These are phyloP conservation scores for Dujonia santamariae DNA, from an alignment of 1,139 yeast genomes.

Conservation along the genomic window DNA sequence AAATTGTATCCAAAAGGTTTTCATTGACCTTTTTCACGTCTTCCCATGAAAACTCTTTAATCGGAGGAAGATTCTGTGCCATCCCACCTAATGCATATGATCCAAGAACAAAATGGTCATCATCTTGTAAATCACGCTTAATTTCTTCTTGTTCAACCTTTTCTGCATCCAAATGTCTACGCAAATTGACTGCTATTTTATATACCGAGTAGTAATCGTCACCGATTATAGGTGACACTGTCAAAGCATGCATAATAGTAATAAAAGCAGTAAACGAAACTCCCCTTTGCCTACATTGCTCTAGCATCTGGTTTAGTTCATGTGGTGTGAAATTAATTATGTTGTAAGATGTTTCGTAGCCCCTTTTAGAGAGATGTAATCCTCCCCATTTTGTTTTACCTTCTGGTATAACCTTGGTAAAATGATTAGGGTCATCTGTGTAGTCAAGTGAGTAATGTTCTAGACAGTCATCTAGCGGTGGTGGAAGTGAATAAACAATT, in stretches of 20 bases:
- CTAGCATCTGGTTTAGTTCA: slow-evolving; percentile 21
- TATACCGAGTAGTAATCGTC: slow-evolving; percentile 21
- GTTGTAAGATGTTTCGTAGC: slow-evolving; percentile 24
- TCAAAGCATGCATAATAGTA: slow-evolving; percentile 21
- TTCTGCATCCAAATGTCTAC: slow-evolving; percentile 22
- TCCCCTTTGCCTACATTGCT: slow-evolving; percentile 24
- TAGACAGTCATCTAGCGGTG: slow-evolving; percentile 29
- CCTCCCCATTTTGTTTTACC: slow-evolving; percentile 33
- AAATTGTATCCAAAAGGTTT: slow-evolving; percentile 17
- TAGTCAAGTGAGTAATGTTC: slow-evolving; percentile 24
- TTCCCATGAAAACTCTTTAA: slow-evolving; percentile 35
- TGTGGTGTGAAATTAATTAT: slow-evolving; percentile 25
- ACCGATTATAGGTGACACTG: slow-evolving; percentile 27
- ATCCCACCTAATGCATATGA: too few species aligned
- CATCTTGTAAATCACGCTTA: slow-evolving; percentile 2
- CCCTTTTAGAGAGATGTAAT: slow-evolving; percentile 21
- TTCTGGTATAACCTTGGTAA: slow-evolving; percentile 21
- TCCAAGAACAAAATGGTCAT: too few species aligned
- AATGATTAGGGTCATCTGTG: slow-evolving; percentile 22
- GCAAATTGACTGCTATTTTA: slow-evolving; percentile 32
- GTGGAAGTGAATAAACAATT: slow-evolving; percentile 29
- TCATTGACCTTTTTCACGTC: slow-evolving; percentile 21
- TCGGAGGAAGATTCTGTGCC: slow-evolving; percentile 28
- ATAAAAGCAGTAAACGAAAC: slow-evolving; percentile 38
- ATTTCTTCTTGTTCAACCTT: too few species aligned